Evolutionary conservation across 129 eudicot species (phyloP), one percentile per base, ranked within the genome.

Genomic region (Erigeron canadensis): DNA sequence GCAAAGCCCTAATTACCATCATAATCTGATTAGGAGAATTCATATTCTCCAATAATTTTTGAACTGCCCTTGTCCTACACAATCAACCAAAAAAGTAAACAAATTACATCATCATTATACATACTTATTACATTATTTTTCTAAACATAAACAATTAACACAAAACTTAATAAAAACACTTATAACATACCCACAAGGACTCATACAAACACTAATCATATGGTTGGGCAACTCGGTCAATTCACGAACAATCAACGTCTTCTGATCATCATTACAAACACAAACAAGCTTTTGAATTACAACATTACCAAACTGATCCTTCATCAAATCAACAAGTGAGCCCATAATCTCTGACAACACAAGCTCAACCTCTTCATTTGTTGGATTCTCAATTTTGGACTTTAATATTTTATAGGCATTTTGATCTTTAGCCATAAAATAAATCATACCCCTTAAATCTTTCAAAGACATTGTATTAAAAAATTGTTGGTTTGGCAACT

Each of bases 251-350:
- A 90, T 79, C 62, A 73, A 34, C 3, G 83, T 67, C 81, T 82
- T 90, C 84, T 87, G 95, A 38, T 83, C 83, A 71, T 83, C 96
- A 76, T 79, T 66, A 67, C 91, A 90, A 1, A 82, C 77, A n/a
- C 16, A 67, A 56, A 83, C 75, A 58, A 90, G 91, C 80, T 87
- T 83, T 67, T 79, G 85, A 38, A 87, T 65, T 48, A 90, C 18
- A 60, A 76, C 47, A 67, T 81, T 77, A 11, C 89, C 96, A 40
- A 74, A 83, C 44, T 85, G 91, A 63, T 83, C 74, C 39, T 60
- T 87, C 89, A 90, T 83, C 65, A 87, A 64, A 65, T 85, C 89
- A 46, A 59, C 77, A 43, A 84, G 50, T 70, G 46, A 51, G 0
- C 80, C 80, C 54, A 83, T 6, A 45, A 90, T 85, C 78, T 85